Base-by-base conservation (phyloP, 441 rosid genomes). In the Erodium moschatum region DNA sequence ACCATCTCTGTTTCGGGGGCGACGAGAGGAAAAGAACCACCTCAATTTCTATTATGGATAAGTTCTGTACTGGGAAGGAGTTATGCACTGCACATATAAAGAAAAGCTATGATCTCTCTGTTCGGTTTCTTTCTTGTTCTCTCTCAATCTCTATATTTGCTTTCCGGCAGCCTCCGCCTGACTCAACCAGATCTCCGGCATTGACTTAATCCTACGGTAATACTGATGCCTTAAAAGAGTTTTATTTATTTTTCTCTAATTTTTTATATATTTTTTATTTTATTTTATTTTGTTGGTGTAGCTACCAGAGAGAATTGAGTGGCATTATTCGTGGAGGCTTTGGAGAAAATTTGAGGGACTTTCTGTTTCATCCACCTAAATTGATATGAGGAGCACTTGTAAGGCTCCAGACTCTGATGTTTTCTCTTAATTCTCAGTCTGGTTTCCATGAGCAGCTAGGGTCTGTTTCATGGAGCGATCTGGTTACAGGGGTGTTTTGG, bases 131-230 rank as follows among this genome's bases (percentile, higher is more conserved):
- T 58, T 52, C 27, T 29, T 52, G 70, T 29, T 68, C 52, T 66
- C 68, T 69, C 73, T 70, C 60, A 65, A 75, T 12, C 69, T 46
- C 52, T 35, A 40, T 61, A 20, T 19, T 76, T 74, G 62, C 71
- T 40, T 42, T 72, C 72, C 63, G 62, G 42, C 68, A 54, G 58
- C 69, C 19, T 20, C 67, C 52, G 58, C 68, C 19, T 16, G 80
- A 77, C 72, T 76, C 70, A 73, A 76, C 73, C 83, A 82, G 83
- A 83, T 83, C 86, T 85, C 80, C 83, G 29, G 79, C 87, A 81
- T 82, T 85, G 86, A 85, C 84, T 78, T 74, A 27, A 62, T 79
- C 76, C 64, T 65, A 74, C 38, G 89, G 89, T 85, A 72, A 78
- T 40, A 65, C 61, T 69, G 56, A 16, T 61, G 16, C 33, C 44